Conservation (phyloP, 192 early-diverging fungal genomes). For the Phlyctochytrium bullatum region DNA sequence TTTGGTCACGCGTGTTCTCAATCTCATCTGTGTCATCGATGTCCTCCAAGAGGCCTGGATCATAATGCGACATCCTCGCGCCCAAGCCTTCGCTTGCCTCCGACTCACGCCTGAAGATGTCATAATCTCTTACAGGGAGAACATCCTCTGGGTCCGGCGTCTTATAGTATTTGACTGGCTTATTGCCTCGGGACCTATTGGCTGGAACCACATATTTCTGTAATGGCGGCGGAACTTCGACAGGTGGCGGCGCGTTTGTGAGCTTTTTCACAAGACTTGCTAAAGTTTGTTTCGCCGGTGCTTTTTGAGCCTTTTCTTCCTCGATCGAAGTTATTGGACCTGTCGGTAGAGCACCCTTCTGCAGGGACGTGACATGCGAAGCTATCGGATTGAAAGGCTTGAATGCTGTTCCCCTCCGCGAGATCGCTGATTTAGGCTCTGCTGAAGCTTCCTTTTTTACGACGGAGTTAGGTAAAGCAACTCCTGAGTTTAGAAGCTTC, state of each 20-base stretch:
- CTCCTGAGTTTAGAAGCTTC: constrained; percentile 13
- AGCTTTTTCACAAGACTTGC: neutral
- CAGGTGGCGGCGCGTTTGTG: neutral
- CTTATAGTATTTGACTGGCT: neutral
- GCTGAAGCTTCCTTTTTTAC: neutral
- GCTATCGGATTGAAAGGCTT: neutral
- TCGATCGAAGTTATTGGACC: too few species aligned
- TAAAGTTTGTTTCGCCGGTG: neutral
- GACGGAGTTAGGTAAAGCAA: constrained; percentile 21
- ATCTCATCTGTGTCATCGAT: too few species aligned
- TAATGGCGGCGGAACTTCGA: neutral
- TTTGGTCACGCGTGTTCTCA: too few species aligned
- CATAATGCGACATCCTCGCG: too few species aligned
- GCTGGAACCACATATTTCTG: constrained; percentile 1
- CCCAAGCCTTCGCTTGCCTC: too few species aligned
- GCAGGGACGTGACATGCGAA: neutral
- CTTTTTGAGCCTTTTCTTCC: too few species aligned
- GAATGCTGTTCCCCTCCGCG: neutral
- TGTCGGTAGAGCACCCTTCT: too few species aligned
- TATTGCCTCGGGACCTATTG: neutral
- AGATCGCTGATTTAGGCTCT: neutral
- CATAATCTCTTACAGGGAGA: neutral
- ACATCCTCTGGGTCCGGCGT: neutral
- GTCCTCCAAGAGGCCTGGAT: too few species aligned
- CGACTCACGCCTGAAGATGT: neutral